phyloP scores from a whole-genome alignment of 2,329 filamentous ascomycete genomes.

The Aspergillus sp. region DNA sequence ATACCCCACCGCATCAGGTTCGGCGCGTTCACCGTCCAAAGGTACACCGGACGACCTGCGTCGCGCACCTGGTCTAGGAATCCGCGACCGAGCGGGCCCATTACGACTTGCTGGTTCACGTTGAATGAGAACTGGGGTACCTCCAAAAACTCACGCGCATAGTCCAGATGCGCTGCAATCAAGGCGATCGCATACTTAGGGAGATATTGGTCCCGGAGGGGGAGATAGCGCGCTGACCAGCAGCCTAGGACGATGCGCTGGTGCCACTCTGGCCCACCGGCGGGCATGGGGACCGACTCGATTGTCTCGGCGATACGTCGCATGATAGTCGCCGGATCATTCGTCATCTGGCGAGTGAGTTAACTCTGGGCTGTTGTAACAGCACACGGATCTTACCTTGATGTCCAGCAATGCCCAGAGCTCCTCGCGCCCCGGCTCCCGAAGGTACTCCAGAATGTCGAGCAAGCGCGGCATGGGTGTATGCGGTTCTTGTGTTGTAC shows the following conservation, averaged over 20 bases:
- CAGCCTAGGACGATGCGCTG: not conserved
- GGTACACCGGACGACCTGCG: slow-evolving; percentile 60
- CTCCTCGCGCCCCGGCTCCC: slow-evolving; percentile 61
- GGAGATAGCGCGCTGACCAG: not conserved
- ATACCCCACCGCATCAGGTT: slow-evolving; percentile 79
- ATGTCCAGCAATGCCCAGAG: slow-evolving; percentile 87
- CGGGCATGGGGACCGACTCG: not conserved
- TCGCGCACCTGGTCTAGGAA: not conserved
- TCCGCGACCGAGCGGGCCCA: not conserved
- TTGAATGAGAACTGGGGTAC: not conserved
- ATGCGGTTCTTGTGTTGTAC: slow-evolving; percentile 66
- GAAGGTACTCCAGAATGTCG: slow-evolving; percentile 73
- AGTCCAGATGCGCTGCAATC: not conserved
- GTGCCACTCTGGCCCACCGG: not conserved
- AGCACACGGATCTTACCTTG: slow-evolving; percentile 58
- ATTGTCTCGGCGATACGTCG: not conserved
- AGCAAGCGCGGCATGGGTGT: slow-evolving; percentile 70
- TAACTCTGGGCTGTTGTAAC: not conserved
- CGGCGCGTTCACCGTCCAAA: slow-evolving; percentile 85
- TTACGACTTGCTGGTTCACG: not conserved
- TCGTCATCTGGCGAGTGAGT: not conserved
- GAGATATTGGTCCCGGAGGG: not conserved
- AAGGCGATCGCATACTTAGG: not conserved
- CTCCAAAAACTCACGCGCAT: not conserved
- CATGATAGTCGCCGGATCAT: not conserved